Evolutionary conservation across 2,329 filamentous ascomycete genomes (phyloP).

Genomic region (Paecilomyces variotii): DNA sequence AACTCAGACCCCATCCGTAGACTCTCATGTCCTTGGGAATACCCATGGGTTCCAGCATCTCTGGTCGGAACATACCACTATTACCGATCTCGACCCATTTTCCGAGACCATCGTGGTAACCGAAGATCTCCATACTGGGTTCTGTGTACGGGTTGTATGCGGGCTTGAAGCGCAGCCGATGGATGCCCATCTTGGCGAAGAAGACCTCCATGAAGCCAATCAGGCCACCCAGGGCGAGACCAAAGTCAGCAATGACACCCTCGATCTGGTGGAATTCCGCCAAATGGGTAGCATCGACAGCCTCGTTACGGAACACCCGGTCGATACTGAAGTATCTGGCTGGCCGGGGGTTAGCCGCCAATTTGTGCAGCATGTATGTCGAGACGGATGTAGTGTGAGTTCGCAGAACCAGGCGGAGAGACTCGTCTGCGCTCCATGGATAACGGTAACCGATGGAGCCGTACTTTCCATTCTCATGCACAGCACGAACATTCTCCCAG

Average conservation of each 20-base stretch:
- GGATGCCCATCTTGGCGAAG: slow-evolving; percentile 92
- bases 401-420: slow-evolving; percentile 76
- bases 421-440: slow-evolving; percentile 83
- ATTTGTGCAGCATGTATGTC: slow-evolving; percentile 80
- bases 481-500: slow-evolving; percentile 77
- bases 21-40: slow-evolving; percentile 85
- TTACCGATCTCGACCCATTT: slow-evolving; percentile 98
- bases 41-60: slow-evolving; percentile 95
- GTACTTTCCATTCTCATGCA: slow-evolving; percentile 86
- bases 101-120: slow-evolving; percentile 77
- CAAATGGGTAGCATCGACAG: slow-evolving; percentile 91
- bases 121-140: slow-evolving; percentile 97
- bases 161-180: slow-evolving; percentile 85
- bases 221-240: slow-evolving; percentile 80
- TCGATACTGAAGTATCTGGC: slow-evolving; percentile 99
- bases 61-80: slow-evolving; percentile 95
- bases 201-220: slow-evolving; percentile 95
- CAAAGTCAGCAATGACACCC: slow-evolving; percentile 96
- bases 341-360: slow-evolving; percentile 73
- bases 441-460: slow-evolving; percentile 96
- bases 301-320: slow-evolving; percentile 95
- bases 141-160: slow-evolving; percentile 95
- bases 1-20: slow-evolving; percentile 84
- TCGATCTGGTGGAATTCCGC: slow-evolving; percentile 99
- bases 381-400: slow-evolving; percentile 95